Base-by-base conservation (phyloP, 495 filamentous ascomycete species). In the Hyphodiscus hymeniophilus region DNA sequence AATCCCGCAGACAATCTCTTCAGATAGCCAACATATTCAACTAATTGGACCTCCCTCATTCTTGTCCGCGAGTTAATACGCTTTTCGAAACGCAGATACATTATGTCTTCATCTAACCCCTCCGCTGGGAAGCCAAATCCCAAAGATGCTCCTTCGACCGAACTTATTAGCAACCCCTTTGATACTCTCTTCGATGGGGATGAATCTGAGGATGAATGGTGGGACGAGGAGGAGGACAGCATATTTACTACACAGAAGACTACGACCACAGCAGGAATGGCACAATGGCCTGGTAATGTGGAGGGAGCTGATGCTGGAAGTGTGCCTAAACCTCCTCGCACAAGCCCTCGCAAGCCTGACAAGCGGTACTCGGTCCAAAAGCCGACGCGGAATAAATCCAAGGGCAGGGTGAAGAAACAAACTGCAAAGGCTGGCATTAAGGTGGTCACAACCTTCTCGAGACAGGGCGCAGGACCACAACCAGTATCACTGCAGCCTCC, bases 381-480 rank as follows among this genome's bases (percentile, higher is more conserved):
- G 45, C 51, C 65, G 20, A 59, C 36, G 12, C 61, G 74, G 28
- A 56, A 69, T 11, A 73, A 66, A 53, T 77, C 72, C 4, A 68
- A 60, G 30, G 62, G 62, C 7, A 63, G 73, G 41, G 72, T 77
- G 60, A 73, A 69, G 49, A 71, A 67, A 2, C 76, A 76, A 50
- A 82, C 75, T 47, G 70, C 67, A 16, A 68, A 66, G 56, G 76
- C 75, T 10, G 82, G 81, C 3, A 71, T 88, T 59, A 85, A 75
- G 53, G 55, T 89, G 3, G 72, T 84, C 7, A 87, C 84, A 46
- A 53, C 51, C 18, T 53, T 58, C 21, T 48, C 47, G 18, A 40
- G 18, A 34, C 47, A 51, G 24, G 45, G 23, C 2, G 13, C 41
- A 3, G 18, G 16, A 20, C 26, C 43, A 17, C 38, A 44, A 28